A percentile compares a stretch with the other conserved stretches of the same genome.
These are phyloP conservation scores for Ophiobolus disseminans DNA, from an alignment of 2,329 filamentous ascomycete species.

Conservation along the genomic window DNA sequence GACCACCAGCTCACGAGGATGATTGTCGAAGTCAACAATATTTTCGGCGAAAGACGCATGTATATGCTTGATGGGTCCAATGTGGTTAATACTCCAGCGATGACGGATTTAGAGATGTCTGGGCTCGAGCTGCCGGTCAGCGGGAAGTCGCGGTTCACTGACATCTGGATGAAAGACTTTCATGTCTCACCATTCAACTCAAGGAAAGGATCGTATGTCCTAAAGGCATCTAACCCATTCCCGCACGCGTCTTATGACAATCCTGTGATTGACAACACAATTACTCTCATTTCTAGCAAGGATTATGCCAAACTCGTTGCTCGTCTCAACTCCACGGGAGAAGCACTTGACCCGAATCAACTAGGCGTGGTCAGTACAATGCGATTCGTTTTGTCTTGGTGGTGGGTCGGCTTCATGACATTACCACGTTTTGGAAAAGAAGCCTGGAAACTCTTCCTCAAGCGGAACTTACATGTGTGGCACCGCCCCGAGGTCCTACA, in stretches of 20 bases:
- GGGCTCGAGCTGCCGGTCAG: conserved; percentile 3
- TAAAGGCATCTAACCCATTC: conserved; percentile 57
- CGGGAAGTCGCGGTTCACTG: conserved; percentile 52
- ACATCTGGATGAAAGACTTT: conserved; percentile 72
- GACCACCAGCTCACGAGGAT: conserved; percentile 67
- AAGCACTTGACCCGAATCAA: conserved; percentile 58
- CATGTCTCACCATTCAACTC: conserved; percentile 79
- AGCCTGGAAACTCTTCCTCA: conserved; percentile 65
- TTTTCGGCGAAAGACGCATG: conserved; percentile 73
- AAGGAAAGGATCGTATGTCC: conserved; percentile 56
- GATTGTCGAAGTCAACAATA: conserved; percentile 78
- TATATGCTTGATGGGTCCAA: conserved; percentile 62
- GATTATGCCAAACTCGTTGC: conserved; percentile 67
- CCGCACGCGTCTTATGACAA: conserved; percentile 36
- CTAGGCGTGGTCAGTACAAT: conserved; percentile 55
- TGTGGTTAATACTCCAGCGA: conserved; percentile 36
- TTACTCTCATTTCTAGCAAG: conserved; percentile 68
- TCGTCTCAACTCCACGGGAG: conserved; percentile 62
- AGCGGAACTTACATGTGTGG: conserved; percentile 67
- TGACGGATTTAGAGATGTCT: conserved; percentile 15
- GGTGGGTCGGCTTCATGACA: conserved; percentile 71
- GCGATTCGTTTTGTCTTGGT: conserved; percentile 64
- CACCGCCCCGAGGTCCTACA: conserved; percentile 68
- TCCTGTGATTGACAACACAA: conserved; percentile 62
- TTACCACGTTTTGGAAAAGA: conserved; percentile 71